Evolutionary conservation across 768 basidiomycete genomes (phyloP).

Genomic region (Phaeotremella fagi): DNA sequence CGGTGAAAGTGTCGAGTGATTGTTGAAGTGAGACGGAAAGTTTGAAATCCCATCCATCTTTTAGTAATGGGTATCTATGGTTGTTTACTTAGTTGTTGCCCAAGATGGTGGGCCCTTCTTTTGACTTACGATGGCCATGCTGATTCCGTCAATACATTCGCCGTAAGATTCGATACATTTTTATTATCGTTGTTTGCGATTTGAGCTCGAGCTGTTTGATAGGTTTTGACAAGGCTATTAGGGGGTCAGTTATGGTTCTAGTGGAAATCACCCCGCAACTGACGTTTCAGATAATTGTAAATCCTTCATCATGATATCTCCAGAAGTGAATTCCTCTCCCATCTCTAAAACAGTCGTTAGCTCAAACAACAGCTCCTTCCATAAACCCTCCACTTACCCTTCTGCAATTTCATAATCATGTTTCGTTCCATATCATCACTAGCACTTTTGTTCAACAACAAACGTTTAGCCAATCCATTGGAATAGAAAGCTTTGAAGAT

Average conservation of each 20-base stretch:
- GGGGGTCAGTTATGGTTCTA: not conserved
- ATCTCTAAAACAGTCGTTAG: constrained; percentile 58
- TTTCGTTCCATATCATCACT: constrained; percentile 97
- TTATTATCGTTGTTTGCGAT: constrained; percentile 61
- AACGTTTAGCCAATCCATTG: constrained; percentile 84
- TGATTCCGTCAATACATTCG: constrained; percentile 48
- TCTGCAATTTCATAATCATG: constrained; percentile 66
- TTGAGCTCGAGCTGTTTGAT: constrained; percentile 35
- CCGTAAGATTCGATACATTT: constrained; percentile 54
- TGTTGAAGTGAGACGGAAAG: constrained; percentile 61
- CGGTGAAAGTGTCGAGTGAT: constrained; percentile 60
- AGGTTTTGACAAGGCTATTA: constrained; percentile 33
- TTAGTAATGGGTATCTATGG: constrained; percentile 13
- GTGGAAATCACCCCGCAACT: constrained; percentile 13
- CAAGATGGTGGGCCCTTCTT: constrained; percentile 7
- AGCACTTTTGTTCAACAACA: constrained; percentile 79
- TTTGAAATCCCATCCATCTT: constrained; percentile 28
- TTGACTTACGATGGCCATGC: constrained; percentile 39
- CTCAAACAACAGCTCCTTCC: not conserved
- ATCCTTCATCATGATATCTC: constrained; percentile 94
- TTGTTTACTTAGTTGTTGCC: not conserved
- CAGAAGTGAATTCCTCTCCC: constrained; percentile 90
- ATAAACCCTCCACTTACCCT: constrained; percentile 54
- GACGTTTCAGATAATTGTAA: constrained; percentile 54
- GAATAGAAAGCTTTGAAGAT: constrained; percentile 98